Base-by-base conservation (phyloP, 805 yeast genomes). In the Danielozyma ontarioensis region DNA sequence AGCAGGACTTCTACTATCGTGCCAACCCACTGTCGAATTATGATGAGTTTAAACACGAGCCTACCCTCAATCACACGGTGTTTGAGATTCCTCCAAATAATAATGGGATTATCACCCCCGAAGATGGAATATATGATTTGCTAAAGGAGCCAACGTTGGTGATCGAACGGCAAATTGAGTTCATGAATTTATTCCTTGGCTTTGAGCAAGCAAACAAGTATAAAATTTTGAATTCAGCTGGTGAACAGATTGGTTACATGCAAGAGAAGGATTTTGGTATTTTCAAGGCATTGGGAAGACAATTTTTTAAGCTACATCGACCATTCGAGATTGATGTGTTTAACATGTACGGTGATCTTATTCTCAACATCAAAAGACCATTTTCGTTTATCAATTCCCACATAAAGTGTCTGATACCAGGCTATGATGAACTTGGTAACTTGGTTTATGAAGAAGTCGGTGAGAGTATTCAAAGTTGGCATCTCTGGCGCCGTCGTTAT, bases 381-480 rank as follows among this genome's bases (percentile, higher is more conserved):
- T 90, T 93, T 51, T 80, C 93, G 24, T 76, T 84, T 49, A 84
- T 93, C 43, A 93, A 93, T 55, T 87, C 96, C 1, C 90, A 82
- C 50, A 83, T 93, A 45, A 82, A 83, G 51, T 77, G 83, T 2
- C 64, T 74, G 5, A 55, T 82, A 30, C 94, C 95, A 0, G 72
- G 75, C 1, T 57, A 59, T 33, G 64, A 56, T 36, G 33, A 37
- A 4, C 43, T 59, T 24, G 63, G 68, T 29, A 49, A 61, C 15
- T 45, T 59, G 8, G 60, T 67, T 36, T 57, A 59, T 25, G 76
- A 70, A 30, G 62, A 61, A 11, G 63, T 93, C 13, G 97, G 97
- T 1, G 97, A 90, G 54, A 74, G 86, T 17, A 77, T 83, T 4
- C 98, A 93, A 57, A 80, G 83, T 43, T 93, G 96, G 96, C 97